Evolutionary conservation across 352 stramenopile species (phyloP), one percentile per base, ranked within the genome.

Genomic region (Globisporangium megalacanthum): DNA sequence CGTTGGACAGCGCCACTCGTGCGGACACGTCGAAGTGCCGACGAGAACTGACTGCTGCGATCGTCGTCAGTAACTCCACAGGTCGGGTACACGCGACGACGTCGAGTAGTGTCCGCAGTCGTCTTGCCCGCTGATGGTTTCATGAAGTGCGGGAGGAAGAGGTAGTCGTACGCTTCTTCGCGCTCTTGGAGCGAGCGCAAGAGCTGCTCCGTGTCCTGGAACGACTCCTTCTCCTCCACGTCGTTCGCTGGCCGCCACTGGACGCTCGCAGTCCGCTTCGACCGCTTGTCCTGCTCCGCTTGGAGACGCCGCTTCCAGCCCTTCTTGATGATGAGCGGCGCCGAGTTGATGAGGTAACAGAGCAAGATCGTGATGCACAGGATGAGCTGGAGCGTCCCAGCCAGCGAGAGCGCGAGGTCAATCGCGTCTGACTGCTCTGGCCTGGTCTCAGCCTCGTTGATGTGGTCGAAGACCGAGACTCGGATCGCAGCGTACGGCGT

Each of bases 321-420:
- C 57, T 88, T 83, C 57, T 87, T 86, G 20, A 91, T 79, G 6
- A 88, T 41, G 20, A 88, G 51, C 8, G 80, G 80, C 2, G 78
- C 80, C 14, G 75, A 83, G 49, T 91, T 91, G 37, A 84, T 64
- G 49, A 84, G 59, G 51, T 89, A 86, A 50, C 76, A 84, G 3
- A 76, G n/a, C 25, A 91, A 31, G 11, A 85, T 72, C 33, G 76
- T 52, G 9, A 39, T 62, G 29, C 77, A 89, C 4, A 88, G 35
- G 19, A 77, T 58, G 33, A 89, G 63, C 37, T 88, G 70, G n/a
- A 84, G 42, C 17, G 72, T 75, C 0, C 79, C 80, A 11, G 65
- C 78, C 9, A 85, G n/a, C 4, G 69, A 64, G 20, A 89, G 44
- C 0, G 52, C 62, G 31, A 69, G 50, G 49, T 79, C 69, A 19